Base-by-base conservation (phyloP, 306 rosid genomes). In the Begonia loranthoides region DNA sequence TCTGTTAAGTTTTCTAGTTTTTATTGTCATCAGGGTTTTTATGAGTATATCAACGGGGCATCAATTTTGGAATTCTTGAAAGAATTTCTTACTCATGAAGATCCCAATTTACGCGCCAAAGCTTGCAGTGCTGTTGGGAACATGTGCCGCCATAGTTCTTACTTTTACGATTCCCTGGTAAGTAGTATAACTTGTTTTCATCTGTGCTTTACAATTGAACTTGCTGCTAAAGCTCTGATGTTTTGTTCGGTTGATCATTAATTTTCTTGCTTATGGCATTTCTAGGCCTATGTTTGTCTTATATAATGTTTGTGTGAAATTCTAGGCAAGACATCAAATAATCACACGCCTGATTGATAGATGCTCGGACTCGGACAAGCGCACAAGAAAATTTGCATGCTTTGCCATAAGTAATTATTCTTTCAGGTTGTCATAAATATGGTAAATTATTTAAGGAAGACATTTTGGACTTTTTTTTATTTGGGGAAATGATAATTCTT, bases 91-190 rank as follows among this genome's bases (percentile, higher is more conserved):
- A 68, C 70, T 12, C 88, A 86, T 12, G 94, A 85, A 63, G 95
- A 86, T 71, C 86, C 99, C 38, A 80, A 86, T 59, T 41, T 90
- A n/a, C 99, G 99, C 50, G 87, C 99, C 43, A 90, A 90, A 76
- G 71, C 94, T 44, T 90, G 99, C 70, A 85, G 95, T 70, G 99
- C 94, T 68, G 79, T 90, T 48, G 99, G 99, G 57, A 90, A 90
- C 65, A 85, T 90, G 99, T 90, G 95, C 66, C 87, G 99, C 39
- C 95, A 90, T 69, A 86, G 79, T 63, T 80, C 94, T 62, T 78
- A 66, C 66, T 90, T 86, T 63, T 90, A 90, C 53, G 66, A 55
- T 59, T 66, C 74, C 55, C 75, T 90, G 17, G 99, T 90, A 76
- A 72, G 75, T 57, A 17, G 34, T 33, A 4, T 28, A 28, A 4